A percentile compares a stretch with the other conserved stretches of the same genome.
Evolutionary conservation across 2,329 filamentous ascomycete genomes (phyloP).

Genomic region (Truncatella angustata): DNA sequence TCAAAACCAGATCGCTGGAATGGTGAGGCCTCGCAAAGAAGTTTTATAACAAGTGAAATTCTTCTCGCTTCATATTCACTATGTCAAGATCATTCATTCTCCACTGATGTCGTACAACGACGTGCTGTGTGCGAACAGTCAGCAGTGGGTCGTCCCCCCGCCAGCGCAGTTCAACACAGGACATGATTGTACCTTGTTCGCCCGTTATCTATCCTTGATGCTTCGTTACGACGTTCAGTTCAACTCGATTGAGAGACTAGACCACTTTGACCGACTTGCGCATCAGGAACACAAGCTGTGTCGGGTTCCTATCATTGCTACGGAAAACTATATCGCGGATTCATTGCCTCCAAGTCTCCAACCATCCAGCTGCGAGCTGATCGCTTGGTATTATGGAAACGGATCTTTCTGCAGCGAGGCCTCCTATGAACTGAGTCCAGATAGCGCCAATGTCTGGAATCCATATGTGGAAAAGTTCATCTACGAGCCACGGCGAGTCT

Average conservation of each 20-base stretch:
- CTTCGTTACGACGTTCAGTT: neutral
- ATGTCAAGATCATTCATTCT: neutral
- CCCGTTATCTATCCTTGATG: neutral
- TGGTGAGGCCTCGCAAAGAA: too few relatives aligned
- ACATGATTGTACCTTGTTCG: neutral
- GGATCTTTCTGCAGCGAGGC: neutral
- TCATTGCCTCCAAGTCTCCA: neutral
- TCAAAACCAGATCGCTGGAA: too few relatives aligned
- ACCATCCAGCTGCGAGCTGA: neutral
- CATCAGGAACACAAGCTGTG: neutral
- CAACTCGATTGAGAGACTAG: neutral
- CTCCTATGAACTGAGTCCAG: neutral
- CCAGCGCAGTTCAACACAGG: neutral
- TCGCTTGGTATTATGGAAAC: neutral
- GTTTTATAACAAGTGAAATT: too few relatives aligned
- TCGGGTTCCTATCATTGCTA: neutral
- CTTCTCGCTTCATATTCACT: neutral
- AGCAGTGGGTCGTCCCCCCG: neutral
- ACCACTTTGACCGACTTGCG: neutral
- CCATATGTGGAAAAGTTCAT: neutral
- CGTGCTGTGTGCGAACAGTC: neutral
- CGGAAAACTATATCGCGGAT: neutral
- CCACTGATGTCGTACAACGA: neutral
- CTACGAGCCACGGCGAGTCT: neutral
- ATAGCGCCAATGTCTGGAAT: neutral